Percentiles rank a stretch among this genome's conserved stretches.
phyloP scores from a whole-genome alignment of 768 basidiomycete genomes.

The Agrocybe pediades region DNA sequence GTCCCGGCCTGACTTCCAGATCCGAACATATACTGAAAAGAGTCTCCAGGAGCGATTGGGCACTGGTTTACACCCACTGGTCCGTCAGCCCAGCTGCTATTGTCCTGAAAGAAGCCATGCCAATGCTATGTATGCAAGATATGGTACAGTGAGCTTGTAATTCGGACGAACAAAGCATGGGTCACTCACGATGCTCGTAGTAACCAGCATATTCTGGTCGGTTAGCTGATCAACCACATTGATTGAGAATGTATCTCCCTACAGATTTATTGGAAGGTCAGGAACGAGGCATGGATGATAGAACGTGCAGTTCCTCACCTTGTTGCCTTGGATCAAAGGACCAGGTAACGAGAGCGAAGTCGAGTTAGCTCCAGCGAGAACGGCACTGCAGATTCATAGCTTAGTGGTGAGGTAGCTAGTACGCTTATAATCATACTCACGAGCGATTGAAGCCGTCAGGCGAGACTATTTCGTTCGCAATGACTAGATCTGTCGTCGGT shows the following conservation, averaged over 20 bases:
- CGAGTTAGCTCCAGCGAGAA: slow-evolving; percentile 28
- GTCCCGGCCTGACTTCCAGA: slow-evolving; percentile 38
- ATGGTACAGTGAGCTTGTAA: background rate
- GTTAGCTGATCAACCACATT: slow-evolving; percentile 53
- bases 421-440: slow-evolving; percentile 16
- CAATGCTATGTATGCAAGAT: slow-evolving; percentile 34
- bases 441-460: slow-evolving; percentile 52
- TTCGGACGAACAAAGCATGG: background rate
- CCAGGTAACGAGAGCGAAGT: slow-evolving; percentile 24
- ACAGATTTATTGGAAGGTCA: background rate
- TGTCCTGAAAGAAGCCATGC: slow-evolving; percentile 40
- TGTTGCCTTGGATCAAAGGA: slow-evolving; percentile 29
- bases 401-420: background rate
- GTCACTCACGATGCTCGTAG: slow-evolving; percentile 49
- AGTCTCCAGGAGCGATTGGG: slow-evolving; percentile 38
- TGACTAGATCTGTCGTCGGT: slow-evolving; percentile 33
- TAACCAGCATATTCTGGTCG: slow-evolving; percentile 49
- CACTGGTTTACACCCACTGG: slow-evolving; percentile 40
- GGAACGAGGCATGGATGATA: background rate
- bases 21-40: slow-evolving; percentile 41
- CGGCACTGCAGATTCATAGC: slow-evolving; percentile 20
- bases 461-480: slow-evolving; percentile 43
- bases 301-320: slow-evolving; percentile 25
- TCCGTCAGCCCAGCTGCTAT: slow-evolving; percentile 42
- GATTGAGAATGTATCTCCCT: slow-evolving; percentile 46